A percentile compares a stretch with the other conserved stretches of the same genome.
These are phyloP conservation scores for Suillus decipiens DNA, from an alignment of 768 basidiomycete genomes.

Conservation along the genomic window DNA sequence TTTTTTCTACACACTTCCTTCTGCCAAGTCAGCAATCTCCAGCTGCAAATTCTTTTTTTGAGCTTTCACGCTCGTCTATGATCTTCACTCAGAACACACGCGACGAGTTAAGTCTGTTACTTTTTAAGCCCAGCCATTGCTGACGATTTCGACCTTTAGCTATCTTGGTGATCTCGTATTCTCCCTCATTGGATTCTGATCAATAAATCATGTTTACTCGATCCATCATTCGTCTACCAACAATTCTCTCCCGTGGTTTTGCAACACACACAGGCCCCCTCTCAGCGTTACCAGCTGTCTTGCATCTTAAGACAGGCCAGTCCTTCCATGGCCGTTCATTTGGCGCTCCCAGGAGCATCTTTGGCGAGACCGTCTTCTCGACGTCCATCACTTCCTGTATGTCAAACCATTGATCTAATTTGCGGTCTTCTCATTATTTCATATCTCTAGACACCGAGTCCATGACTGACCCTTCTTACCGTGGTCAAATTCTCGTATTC, in stretches of 20 bases:
- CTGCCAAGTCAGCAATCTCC: constrained; percentile 3
- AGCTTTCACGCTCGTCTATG: constrained; percentile 54
- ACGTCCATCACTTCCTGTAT: constrained; percentile 97
- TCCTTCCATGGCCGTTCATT: constrained; percentile 89
- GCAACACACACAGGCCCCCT: constrained; percentile 63
- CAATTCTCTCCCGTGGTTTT: constrained; percentile 53
- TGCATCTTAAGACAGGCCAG: constrained; percentile 94
- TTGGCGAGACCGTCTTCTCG: constrained; percentile 97
- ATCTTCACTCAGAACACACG: constrained; percentile 84
- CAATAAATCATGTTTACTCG: constrained; percentile 57
- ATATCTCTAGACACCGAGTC: constrained; percentile 89
- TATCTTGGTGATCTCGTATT: constrained; percentile 92
- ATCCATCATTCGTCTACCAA: constrained; percentile 49
- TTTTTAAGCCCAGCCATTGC: constrained; percentile 13
- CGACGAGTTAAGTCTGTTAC: constrained; percentile 72
- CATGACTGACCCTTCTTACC: constrained; percentile 99
- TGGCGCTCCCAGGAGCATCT: constrained; percentile 83
- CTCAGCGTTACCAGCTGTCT: constrained; percentile 65
- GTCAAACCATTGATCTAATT: constrained; percentile 29
- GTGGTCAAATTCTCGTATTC: constrained; percentile 97
- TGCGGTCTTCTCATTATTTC: constrained; percentile 15
- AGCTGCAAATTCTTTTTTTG: constrained; percentile 8
- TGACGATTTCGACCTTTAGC: constrained; percentile 42
- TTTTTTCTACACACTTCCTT: not conserved
- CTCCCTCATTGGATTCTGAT: constrained; percentile 53